A percentile compares a stretch with the other conserved stretches of the same genome.
Conservation (phyloP, 2,329 filamentous ascomycete species). For the Scleromitrula shiraiana region DNA sequence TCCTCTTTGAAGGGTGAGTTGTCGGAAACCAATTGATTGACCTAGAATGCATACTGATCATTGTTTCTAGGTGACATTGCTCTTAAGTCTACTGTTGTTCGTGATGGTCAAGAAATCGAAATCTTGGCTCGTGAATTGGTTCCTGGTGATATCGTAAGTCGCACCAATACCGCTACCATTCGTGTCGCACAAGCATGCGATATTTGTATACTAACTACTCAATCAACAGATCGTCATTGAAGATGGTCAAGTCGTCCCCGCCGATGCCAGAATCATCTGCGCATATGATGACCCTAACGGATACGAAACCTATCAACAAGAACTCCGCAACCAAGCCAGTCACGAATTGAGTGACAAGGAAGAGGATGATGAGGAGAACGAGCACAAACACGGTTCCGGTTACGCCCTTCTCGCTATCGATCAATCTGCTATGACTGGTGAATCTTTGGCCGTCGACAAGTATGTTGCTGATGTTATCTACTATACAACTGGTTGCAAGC, state of each 20-base stretch:
- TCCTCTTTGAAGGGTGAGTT: slow-evolving; percentile 51
- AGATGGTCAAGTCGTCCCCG: slow-evolving; percentile 63
- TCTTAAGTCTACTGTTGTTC: slow-evolving; percentile 62
- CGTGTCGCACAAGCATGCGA: neutral
- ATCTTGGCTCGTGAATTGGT: slow-evolving; percentile 69
- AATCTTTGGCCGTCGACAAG: slow-evolving; percentile 71
- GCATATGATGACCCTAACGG: slow-evolving; percentile 62
- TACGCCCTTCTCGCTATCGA: slow-evolving; percentile 63
- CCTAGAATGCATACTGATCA: neutral
- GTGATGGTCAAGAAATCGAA: slow-evolving; percentile 58
- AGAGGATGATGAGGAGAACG: slow-evolving; percentile 44
- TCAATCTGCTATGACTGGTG: slow-evolving; percentile 74
- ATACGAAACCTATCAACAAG: slow-evolving; percentile 58
- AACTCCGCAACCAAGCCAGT: slow-evolving; percentile 52
- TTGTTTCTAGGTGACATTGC: slow-evolving; percentile 55
- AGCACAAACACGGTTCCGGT: slow-evolving; percentile 49
- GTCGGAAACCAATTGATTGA: neutral
- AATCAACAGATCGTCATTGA: slow-evolving; percentile 53
- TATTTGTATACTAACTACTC: neutral
- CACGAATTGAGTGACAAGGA: slow-evolving; percentile 50
- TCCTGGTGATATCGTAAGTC: slow-evolving; percentile 64
- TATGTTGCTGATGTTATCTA: slow-evolving; percentile 70
- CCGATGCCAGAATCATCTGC: slow-evolving; percentile 64
- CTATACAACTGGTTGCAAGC: slow-evolving; percentile 77
- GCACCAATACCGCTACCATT: neutral